Base-by-base conservation (phyloP, 1,284 basidiomycete species). In the Meira miltonrushii region DNA sequence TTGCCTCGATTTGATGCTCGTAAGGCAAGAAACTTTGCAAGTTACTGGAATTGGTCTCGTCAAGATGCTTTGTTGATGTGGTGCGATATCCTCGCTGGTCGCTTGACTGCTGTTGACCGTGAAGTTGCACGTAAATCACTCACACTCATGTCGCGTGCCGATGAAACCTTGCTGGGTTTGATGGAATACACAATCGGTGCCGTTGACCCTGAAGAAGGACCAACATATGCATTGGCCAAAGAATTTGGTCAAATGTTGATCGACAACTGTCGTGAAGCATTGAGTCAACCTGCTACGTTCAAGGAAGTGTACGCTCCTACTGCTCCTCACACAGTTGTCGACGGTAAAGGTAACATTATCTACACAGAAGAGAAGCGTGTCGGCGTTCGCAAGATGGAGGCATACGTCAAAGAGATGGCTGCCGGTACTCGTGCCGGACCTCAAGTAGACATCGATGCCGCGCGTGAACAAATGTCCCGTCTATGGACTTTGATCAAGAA, bases 371-470 rank as follows among this genome's bases (percentile, higher is more conserved):
- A 96, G 63, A 90, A 92, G 62, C 89, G 94, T 50, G 88, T 91
- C 78, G 90, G 91, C 61, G 94, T 97, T 48, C 88, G 94, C 77
- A 96, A 97, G 82, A 84, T 98, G 55, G 94, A 98, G 81, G 90
- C 91, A 4, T 98, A 98, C 74, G 93, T 96, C 68, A 89, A 93
- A 78, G 93, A 98, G 81, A 98, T 98, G 95, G 92, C 94, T 2
- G 90, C 88, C 61, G 91, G 92, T 17, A 92, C 92, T 76, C 87
- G 78, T 87, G 59, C 66, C 54, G 68, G 68, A 54, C 38, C 33
- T 41, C 78, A 74, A 59, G 62, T 74, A 62, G 70, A 74, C 59
- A 62, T 96, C 66, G 89, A 95, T 81, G 96, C 96, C 81, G 92
- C 95, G 49, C 92, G 96, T 75, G 89, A 92, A 60, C 92, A 95